Evolutionary conservation across 225 moss, liverwort and hornwort genomes (phyloP).

Genomic region (Marchantia polymorpha): DNA sequence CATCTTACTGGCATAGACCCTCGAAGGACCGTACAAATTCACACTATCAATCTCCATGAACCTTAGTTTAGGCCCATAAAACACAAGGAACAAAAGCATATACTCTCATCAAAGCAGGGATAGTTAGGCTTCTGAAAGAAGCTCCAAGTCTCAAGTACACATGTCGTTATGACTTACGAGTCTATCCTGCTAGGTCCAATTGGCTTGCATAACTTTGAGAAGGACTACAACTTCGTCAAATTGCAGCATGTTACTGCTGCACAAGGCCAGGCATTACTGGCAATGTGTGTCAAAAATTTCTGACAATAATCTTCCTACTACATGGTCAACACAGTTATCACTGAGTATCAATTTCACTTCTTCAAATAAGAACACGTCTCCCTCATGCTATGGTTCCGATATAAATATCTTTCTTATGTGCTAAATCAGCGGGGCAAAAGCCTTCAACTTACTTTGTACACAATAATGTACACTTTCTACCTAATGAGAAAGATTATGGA

Average conservation of each 20-base stretch:
- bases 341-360: background rate
- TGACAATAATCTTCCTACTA: background rate
- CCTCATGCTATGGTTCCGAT: background rate
- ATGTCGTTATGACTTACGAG: too few species aligned
- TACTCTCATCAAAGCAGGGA: too few species aligned
- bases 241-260: background rate
- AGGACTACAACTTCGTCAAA: background rate
- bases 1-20: too few species aligned
- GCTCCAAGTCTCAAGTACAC: too few species aligned
- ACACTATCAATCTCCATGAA: too few species aligned
- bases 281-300: background rate
- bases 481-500: background rate
- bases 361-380: background rate
- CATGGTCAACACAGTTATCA: background rate
- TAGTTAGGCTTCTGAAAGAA: too few species aligned
- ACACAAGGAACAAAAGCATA: too few species aligned
- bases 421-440: background rate
- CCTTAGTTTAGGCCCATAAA: too few species aligned
- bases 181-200: too few species aligned
- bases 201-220: too few species aligned
- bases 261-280: background rate
- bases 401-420: background rate
- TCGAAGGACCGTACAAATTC: too few species aligned
- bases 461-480: conserved; percentile 1
- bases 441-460: background rate